Evolutionary conservation across 202 grass and related monocot species (phyloP).

Genomic region (Schoenoplectus triqueter): DNA sequence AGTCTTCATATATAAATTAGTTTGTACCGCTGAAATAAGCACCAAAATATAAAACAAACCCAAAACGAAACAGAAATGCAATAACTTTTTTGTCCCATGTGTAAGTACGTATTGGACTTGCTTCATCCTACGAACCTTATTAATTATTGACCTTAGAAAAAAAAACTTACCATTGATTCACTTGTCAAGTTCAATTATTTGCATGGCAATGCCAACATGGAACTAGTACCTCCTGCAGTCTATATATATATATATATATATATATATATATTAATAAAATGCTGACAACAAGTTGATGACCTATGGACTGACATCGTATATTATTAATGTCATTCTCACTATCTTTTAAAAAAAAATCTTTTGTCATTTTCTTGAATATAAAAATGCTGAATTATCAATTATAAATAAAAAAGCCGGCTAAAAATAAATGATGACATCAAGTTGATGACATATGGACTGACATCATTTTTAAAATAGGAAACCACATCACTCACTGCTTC

Average conservation of each 20-base stretch:
- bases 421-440: background rate
- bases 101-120: background rate
- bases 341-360: too few species aligned
- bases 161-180: background rate
- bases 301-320: too few species aligned
- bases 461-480: background rate
- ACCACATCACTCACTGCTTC: background rate
- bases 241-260: background rate
- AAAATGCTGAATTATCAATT: too few species aligned
- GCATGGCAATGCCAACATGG: background rate
- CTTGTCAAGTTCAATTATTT: background rate
- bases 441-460: background rate
- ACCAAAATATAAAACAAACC: background rate
- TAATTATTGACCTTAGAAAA: background rate
- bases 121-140: constrained; percentile 1
- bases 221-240: background rate
- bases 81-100: background rate
- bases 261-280: background rate
- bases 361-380: too few species aligned
- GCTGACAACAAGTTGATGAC: background rate
- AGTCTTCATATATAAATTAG: background rate
- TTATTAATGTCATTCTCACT: too few species aligned
- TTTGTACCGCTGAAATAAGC: background rate
- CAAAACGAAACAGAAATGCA: background rate
- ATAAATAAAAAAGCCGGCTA: background rate